A percentile compares a stretch with the other conserved stretches of the same genome.
Conservation (phyloP, 371 early-diverging fungal genomes). For the Catenaria anguillulae region DNA sequence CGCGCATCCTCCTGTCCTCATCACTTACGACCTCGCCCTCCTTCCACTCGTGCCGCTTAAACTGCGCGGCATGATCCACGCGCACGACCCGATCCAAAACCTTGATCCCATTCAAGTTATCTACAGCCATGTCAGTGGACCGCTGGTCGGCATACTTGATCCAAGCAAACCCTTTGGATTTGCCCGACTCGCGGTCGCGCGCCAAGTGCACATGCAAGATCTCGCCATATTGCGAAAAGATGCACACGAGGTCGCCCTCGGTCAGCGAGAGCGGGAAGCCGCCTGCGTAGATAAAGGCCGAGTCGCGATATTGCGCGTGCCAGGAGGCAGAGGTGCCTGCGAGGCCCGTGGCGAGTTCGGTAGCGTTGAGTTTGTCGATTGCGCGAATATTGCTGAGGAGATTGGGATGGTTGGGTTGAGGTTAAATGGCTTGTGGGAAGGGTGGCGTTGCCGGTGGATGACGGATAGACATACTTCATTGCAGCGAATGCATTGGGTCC, state of each 20-base stretch:
- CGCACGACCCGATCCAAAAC: conserved; percentile 48
- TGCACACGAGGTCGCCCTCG: conserved; percentile 80
- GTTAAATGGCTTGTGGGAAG: too few relatives aligned
- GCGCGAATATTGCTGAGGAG: not conserved
- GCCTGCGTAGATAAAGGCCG: conserved; percentile 80
- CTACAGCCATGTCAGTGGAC: conserved; percentile 80
- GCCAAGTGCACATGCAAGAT: conserved; percentile 72
- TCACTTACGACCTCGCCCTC: conserved; percentile 19
- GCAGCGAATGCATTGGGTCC: too few relatives aligned
- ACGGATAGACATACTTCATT: too few relatives aligned
- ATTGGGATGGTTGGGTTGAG: too few relatives aligned
- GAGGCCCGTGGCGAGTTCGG: not conserved
- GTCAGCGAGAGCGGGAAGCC: conserved; percentile 68
- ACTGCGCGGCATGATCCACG: conserved; percentile 54
- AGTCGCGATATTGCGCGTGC: conserved; percentile 81
- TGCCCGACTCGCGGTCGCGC: conserved; percentile 71
- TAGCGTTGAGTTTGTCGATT: not conserved
- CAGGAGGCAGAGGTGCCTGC: conserved; percentile 33
- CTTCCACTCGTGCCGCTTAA: conserved; percentile 32
- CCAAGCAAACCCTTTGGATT: conserved; percentile 75
- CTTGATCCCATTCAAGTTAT: conserved; percentile 77
- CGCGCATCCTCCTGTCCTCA: conserved; percentile 15
- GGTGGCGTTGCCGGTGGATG: too few relatives aligned
- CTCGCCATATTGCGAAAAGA: conserved; percentile 91
- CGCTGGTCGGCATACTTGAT: conserved; percentile 84